phyloP scores from a whole-genome alignment of 2,329 filamentous ascomycete genomes.

The Escovopsis weberi region DNA sequence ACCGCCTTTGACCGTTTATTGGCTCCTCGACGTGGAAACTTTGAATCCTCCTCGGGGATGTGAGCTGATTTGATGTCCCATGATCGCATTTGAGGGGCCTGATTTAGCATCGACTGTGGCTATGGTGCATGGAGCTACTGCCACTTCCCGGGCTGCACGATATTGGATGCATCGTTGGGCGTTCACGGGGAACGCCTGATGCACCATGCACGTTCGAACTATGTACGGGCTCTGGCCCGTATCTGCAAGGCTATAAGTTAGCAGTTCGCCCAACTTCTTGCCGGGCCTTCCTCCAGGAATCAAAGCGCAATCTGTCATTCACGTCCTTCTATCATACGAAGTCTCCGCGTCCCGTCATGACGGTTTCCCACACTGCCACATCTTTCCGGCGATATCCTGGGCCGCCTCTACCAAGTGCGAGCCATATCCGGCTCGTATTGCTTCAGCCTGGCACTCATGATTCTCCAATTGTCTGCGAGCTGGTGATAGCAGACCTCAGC shows the following conservation, averaged over 20 bases:
- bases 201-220: no score
- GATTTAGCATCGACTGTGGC: no score
- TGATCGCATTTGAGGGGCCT: neutral
- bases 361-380: no score
- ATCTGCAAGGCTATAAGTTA: no score
- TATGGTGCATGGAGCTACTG: neutral
- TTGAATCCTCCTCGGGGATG: neutral
- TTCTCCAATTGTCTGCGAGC: neutral
- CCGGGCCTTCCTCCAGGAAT: no score
- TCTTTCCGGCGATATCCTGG: neutral
- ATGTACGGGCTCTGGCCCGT: no score
- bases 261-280: no score
- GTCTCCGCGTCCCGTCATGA: no score
- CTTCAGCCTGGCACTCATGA: neutral
- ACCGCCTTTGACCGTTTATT: neutral
- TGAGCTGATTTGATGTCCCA: neutral
- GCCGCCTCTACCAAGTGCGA: neutral
- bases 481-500: neutral
- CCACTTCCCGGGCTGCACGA: neutral
- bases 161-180: no score
- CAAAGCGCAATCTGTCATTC: no score
- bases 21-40: neutral
- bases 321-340: no score
- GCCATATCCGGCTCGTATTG: neutral
- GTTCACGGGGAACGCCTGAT: no score